Evolutionary conservation across 1,284 basidiomycete species (phyloP), one percentile per base, ranked within the genome.

Genomic region (Cutaneotrichosporon dermatis): DNA sequence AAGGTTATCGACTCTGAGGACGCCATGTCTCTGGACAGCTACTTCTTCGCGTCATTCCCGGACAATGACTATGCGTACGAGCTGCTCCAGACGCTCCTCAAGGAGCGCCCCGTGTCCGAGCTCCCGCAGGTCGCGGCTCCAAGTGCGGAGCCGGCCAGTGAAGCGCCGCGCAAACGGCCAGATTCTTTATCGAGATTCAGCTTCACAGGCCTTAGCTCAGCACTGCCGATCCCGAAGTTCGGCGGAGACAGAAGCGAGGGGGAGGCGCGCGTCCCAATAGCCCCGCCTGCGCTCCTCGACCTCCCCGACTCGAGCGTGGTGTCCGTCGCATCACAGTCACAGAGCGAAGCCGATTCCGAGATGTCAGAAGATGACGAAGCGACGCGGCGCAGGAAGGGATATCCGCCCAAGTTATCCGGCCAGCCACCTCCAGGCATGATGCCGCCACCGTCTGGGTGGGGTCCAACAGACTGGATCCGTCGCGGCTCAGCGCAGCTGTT

Each of bases 1-100:
- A 92, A 92, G 78, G 90, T 94, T n/a, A 81, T 91, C 58, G 92
- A 95, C 76, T 85, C 87, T 63, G 86, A 86, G 58, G 88, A 88
- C 54, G 83, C 86, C 54, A 85, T 85, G 71, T 76, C 88, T 0
- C 77, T 90, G 50, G 92, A 95, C 76, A 92, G 90, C 10, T 96
- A 95, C 76, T 77, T 85, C 63, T 75, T 83, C 73, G 90, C 92
- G 10, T 95, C 94, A 72, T 94, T 96, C 76, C 85, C 86, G 64
- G 85, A 92, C 75, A 81, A 91, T 51, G 81, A 86, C 9, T 80
- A 78, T 37, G 89, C 91, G 1, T 81, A 92, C 58, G 85, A 88
- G 49, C 84, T 88, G 70, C 91, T 96, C 60, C 85, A 88, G 41
- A 84, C 87, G 60, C 84, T 85, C 8, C 83, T 94, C 54, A 80